Conservation (phyloP, 2,329 filamentous ascomycete genomes). For the Didymella sp. region DNA sequence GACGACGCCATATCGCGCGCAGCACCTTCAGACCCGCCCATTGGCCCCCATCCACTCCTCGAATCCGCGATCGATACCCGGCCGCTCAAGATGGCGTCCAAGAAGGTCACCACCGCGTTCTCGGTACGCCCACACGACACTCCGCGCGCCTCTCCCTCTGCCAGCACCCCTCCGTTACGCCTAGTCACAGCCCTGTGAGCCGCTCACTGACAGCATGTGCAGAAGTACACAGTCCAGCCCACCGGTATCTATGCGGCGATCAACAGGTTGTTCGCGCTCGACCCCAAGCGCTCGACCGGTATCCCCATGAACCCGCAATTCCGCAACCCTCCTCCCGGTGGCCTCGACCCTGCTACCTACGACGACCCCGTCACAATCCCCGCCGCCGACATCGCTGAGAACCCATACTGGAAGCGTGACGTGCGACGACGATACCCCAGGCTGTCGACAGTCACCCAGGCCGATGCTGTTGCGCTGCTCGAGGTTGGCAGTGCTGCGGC, state of each 20-base stretch:
- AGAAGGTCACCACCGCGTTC: conserved; percentile 42
- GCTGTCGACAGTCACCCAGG: conserved; percentile 80
- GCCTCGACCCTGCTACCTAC: conserved; percentile 72
- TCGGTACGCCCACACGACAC: conserved; percentile 31
- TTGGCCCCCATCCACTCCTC: conserved; percentile 35
- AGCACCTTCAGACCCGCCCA: conserved; percentile 27
- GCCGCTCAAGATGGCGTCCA: conserved; percentile 41
- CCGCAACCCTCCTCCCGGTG: conserved; percentile 83
- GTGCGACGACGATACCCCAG: conserved; percentile 80
- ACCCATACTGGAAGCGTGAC: conserved; percentile 97
- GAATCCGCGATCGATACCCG: conserved; percentile 17
- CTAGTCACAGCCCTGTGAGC: background rate
- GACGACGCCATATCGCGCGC: conserved; percentile 26
- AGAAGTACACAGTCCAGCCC: conserved; percentile 98
- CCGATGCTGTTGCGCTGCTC: conserved; percentile 84
- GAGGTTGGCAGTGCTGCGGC: conserved; percentile 80
- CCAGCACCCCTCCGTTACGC: conserved; percentile 17
- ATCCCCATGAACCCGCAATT: conserved; percentile 91
- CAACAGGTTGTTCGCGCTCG: conserved; percentile 79
- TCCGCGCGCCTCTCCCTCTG: conserved; percentile 2
- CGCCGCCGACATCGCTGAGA: conserved; percentile 87
- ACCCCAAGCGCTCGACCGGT: conserved; percentile 87
- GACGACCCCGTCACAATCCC: conserved; percentile 83
- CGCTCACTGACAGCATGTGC: conserved; percentile 5
- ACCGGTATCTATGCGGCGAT: conserved; percentile 85